Base-by-base conservation (phyloP, 106 monocot genomes). In the Amphibolis antarctica region DNA sequence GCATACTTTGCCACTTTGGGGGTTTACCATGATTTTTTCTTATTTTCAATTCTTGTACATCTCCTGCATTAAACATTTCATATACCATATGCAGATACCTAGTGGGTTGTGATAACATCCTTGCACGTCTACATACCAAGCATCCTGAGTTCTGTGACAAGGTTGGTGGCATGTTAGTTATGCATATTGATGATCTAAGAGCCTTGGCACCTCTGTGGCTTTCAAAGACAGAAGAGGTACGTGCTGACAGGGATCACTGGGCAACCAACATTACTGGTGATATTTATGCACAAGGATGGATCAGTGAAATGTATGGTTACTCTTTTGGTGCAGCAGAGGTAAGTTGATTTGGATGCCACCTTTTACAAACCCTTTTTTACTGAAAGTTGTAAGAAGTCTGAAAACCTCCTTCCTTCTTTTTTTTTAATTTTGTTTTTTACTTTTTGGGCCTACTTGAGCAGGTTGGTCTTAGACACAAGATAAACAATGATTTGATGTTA, bases 271-370 rank as follows among this genome's bases (percentile, higher is more conserved):
- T 98, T 66, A 98, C 98, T 51, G 91, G 98, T 65, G 98, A 91
- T 62, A 87, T 91, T 66, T 98, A 91, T 75, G 85, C 75, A 28
- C 66, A 75, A 64, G 98, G 98, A 23, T 98, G 98, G 98, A 98
- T 98, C 42, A 98, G 98, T 69, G 98, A 98, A 75, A 98, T 98
- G 98, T 98, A 98, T 74, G 98, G 98, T 25, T 98, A 91, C 65
- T 91, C 98, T 47, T 98, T 98, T 79, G 98, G 98, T 72, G 98
- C 98, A 68, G 98, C 98, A 59, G 98, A 94, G 83, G 93, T 94
- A 21, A 20, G 22, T 50, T 57, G 13, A 10, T 13, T 28, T 28
- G 11, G 28, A 14, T 28, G 11, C 26, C 57, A 12, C 14, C 14
- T 27, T 5, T 1, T 6, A 15, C 15, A 12, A 28, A 26, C 6